Conservation (phyloP, 2,329 filamentous ascomycete species). For the Cercospora sesami region DNA sequence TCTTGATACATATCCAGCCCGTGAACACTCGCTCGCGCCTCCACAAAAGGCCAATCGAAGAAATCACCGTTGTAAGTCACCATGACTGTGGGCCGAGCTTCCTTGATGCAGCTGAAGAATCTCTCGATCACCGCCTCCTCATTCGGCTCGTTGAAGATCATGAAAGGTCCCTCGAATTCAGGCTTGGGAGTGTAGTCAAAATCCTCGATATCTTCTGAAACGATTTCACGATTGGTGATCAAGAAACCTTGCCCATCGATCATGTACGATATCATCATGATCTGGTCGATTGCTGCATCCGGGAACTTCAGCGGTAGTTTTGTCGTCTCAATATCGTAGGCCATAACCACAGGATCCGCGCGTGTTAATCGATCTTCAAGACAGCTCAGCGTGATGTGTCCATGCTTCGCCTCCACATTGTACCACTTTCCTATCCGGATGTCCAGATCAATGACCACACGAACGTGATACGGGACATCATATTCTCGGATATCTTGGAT, state of each 20-base stretch:
- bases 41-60: conserved; percentile 99
- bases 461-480: conserved; percentile 97
- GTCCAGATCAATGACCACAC: conserved; percentile 94
- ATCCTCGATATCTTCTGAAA: conserved; percentile 94
- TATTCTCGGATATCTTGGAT: conserved; percentile 99
- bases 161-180: conserved; percentile 91
- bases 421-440: conserved; percentile 98
- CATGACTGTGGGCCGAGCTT: conserved; percentile 91
- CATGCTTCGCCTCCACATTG: conserved; percentile 89
- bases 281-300: conserved; percentile 88
- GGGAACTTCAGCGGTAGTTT: conserved; percentile 96
- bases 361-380: conserved; percentile 85
- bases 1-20: conserved; percentile 99
- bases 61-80: conserved; percentile 99
- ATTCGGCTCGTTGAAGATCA: conserved; percentile 97
- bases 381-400: conserved; percentile 76
- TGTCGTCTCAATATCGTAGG: conserved; percentile 98
- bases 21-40: conserved; percentile 85
- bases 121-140: conserved; percentile 85
- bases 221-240: conserved; percentile 96
- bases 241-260: conserved; percentile 97
- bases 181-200: conserved; percentile 98
- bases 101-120: conserved; percentile 95
- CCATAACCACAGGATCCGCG: conserved; percentile 95
- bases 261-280: conserved; percentile 99